Evolutionary conservation across 163 green algal species (phyloP).

Genomic region (Scenedesmus sp.): DNA sequence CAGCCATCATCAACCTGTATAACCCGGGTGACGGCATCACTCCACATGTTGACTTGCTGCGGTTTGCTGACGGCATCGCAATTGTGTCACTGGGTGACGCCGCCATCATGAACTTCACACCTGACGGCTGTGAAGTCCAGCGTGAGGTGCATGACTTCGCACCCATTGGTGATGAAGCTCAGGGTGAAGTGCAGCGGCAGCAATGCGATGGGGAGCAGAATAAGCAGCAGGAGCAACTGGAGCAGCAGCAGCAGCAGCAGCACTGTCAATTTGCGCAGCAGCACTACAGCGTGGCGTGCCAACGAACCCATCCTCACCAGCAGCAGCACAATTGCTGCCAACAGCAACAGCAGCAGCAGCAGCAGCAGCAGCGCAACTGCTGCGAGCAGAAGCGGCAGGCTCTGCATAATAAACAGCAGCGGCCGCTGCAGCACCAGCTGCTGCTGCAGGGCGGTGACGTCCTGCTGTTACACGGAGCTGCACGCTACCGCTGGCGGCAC

Average conservation of each 20-base stretch:
- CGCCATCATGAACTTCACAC: slow-evolving; percentile 58
- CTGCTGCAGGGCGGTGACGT: slow-evolving; percentile 62
- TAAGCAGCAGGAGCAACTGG: slow-evolving; percentile 6
- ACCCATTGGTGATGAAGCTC: not conserved
- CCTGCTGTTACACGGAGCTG: slow-evolving; percentile 52
- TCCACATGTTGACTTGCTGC: slow-evolving; percentile 56
- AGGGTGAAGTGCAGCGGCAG: slow-evolving; percentile 21
- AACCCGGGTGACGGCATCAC: slow-evolving; percentile 59
- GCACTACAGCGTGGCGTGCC: not conserved
- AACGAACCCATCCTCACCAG: slow-evolving; percentile 4
- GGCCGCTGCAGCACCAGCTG: slow-evolving; percentile 26
- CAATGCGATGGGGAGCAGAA: not conserved
- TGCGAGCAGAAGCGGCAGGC: not conserved
- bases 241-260: not conserved
- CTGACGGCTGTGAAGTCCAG: not conserved
- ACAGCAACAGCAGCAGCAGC: slow-evolving; percentile 17
- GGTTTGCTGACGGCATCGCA: slow-evolving; percentile 55
- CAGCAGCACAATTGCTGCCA: not conserved
- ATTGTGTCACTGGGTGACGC: slow-evolving; percentile 48
- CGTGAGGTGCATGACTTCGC: not conserved
- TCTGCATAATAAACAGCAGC: not conserved
- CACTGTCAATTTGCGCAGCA: not conserved
- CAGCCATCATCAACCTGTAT: slow-evolving; percentile 65
- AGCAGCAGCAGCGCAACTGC: not conserved
- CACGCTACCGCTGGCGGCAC: slow-evolving; percentile 58